These are phyloP conservation scores for Pseudodiploospora longispora DNA, from an alignment of 2,329 filamentous ascomycete species.

Conservation along the genomic window DNA sequence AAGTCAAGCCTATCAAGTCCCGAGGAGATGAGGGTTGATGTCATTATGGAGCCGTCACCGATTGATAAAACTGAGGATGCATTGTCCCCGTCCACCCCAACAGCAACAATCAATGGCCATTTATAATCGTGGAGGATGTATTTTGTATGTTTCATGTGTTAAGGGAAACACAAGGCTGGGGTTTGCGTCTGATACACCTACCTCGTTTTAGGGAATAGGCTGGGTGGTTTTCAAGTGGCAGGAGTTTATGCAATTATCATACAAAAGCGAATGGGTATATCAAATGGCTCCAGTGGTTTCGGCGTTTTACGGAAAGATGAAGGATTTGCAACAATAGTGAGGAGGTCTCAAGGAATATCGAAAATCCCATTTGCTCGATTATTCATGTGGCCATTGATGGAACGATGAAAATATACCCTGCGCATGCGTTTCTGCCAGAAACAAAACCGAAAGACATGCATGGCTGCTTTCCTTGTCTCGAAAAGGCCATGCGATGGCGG, in stretches of 20 bases:
- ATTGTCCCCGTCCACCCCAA: slow-evolving; percentile 12
- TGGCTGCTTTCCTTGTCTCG: too few relatives aligned
- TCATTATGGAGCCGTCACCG: slow-evolving; percentile 22
- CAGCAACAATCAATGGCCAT: slow-evolving; percentile 20
- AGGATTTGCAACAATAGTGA: background rate
- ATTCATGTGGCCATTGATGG: too few relatives aligned
- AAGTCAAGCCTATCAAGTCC: slow-evolving; percentile 28
- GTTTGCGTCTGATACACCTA: slow-evolving; percentile 9
- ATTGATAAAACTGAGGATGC: slow-evolving; percentile 21
- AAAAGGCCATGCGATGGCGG: too few relatives aligned
- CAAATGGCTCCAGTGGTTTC: slow-evolving; percentile 1
- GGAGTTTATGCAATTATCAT: slow-evolving; percentile 16
- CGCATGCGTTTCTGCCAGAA: too few relatives aligned
- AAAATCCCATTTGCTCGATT: too few relatives aligned
- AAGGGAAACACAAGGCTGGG: slow-evolving; percentile 3
- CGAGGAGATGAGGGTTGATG: slow-evolving; percentile 29
- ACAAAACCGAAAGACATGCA: too few relatives aligned
- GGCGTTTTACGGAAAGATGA: slow-evolving; percentile 1
- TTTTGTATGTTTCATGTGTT: slow-evolving; percentile 17
- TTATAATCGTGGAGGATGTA: slow-evolving; percentile 16
- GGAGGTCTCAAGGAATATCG: too few relatives aligned
- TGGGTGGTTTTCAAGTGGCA: slow-evolving; percentile 19
- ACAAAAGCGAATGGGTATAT: slow-evolving; percentile 4
- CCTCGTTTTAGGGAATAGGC: slow-evolving; percentile 8
- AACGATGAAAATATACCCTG: too few relatives aligned